Base-by-base conservation (phyloP, 1,284 basidiomycete species). In the Phellopilus nigrolimitatus region DNA sequence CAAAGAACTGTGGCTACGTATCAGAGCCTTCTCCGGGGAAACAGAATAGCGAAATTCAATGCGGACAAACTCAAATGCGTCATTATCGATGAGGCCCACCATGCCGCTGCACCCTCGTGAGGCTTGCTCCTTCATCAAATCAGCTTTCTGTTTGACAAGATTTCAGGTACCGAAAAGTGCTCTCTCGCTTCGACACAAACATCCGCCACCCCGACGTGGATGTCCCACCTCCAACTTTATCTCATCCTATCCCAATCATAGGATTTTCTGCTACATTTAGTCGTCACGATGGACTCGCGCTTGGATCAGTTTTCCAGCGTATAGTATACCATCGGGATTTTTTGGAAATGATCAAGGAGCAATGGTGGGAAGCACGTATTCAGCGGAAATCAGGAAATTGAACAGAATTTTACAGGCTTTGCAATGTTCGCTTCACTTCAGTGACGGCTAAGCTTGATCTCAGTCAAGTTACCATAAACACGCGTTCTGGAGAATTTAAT, bases 261-360 rank as follows among this genome's bases (percentile, higher is more conserved):
- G 95, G 95, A 0, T 97, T 99, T 67, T 94, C 91, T 33, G 95
- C 95, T 0, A 99, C 95, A 0, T 97, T 97, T 69, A 86, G 83
- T 57, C 78, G 95, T 19, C 91, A 95, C 62, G 95, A 99, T 62
- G 90, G 93, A 7, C 73, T 95, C 2, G 90, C 93, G 0, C 76
- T 99, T 5, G 84, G 91, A 2, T 86, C 86, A 1, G 87, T 95
- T 0, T 98, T 95, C 60, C 82, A 97, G 62, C 75, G 79, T 47
- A 95, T 98, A 53, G 95, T 97, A 0, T 99, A 92, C 62, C 95
- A 99, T 64, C 80, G 83, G n/a, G 91, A 94, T 59, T 92, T 97
- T 60, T 66, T 91, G 19, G 82, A 90, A 46, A 97, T 98, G 94
- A 91, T 99, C 55, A 84, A 87, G 56, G 92, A 93, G 46, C 79